Conservation (phyloP, 169 alveolate species). For the Pseudocohnilembus persalinus region DNA sequence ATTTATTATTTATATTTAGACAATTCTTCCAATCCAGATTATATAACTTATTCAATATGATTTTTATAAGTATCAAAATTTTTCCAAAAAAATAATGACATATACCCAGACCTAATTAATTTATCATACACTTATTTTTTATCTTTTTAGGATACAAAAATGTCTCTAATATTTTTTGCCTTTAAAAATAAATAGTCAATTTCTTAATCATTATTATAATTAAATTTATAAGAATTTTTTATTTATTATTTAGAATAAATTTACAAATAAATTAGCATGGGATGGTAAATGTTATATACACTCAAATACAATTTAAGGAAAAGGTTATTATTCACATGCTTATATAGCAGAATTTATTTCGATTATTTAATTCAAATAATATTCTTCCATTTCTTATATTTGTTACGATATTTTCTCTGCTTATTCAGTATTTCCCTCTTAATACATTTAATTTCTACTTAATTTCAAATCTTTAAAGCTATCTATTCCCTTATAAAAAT, state of each 20-base stretch:
- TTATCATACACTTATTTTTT: not conserved
- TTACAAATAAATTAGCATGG: not conserved
- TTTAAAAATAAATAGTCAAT: not conserved
- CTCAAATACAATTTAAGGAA: not conserved
- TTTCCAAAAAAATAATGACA: not conserved
- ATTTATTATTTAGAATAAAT: no score
- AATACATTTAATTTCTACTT: no score
- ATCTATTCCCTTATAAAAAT: not conserved
- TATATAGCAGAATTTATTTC: not conserved
- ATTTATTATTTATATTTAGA: no score
- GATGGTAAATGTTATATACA: not conserved
- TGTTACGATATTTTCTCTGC: not conserved
- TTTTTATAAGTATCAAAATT: not conserved
- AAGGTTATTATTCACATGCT: not conserved
- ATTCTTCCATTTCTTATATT: not conserved
- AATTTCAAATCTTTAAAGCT: not conserved
- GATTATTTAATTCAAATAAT: no score
- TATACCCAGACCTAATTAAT: not conserved
- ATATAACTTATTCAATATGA: not conserved
- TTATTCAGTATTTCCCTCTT: not conserved
- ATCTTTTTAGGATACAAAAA: no score
- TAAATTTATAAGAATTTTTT: no score
- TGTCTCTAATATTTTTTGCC: no score
- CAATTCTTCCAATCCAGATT: not conserved
- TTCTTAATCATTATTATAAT: not conserved